A percentile compares a stretch with the other conserved stretches of the same genome.
Conservation (phyloP, 768 basidiomycete species). For the Dioszegia aurantiaca region DNA sequence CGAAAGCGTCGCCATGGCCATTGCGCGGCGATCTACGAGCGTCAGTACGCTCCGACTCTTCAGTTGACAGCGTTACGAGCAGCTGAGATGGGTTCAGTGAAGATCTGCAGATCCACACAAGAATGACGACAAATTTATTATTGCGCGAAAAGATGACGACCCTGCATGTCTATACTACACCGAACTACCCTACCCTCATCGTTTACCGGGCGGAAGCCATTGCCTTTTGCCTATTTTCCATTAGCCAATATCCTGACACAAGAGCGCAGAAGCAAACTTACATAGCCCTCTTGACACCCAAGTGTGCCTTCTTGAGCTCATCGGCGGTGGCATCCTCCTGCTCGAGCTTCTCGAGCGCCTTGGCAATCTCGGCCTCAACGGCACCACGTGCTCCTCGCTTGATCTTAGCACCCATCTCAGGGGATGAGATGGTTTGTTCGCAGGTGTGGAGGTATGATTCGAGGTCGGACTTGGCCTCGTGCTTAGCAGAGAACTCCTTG, state of each 20-base stretch:
- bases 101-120: too few relatives aligned
- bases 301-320: slow-evolving; percentile 92
- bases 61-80: too few relatives aligned
- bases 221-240: slow-evolving; percentile 69
- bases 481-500: slow-evolving; percentile 96
- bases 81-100: too few relatives aligned
- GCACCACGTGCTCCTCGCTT: slow-evolving; percentile 93
- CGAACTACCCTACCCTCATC: slow-evolving; percentile 1
- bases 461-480: slow-evolving; percentile 96
- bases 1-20: too few relatives aligned
- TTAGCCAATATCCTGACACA: background rate
- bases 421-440: slow-evolving; percentile 69
- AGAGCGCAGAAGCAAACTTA: slow-evolving; percentile 7
- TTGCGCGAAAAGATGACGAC: background rate
- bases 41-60: too few relatives aligned
- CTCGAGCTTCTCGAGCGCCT: slow-evolving; percentile 97
- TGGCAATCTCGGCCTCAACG: slow-evolving; percentile 95
- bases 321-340: slow-evolving; percentile 90
- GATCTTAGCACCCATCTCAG: slow-evolving; percentile 96
- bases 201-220: slow-evolving; percentile 52
- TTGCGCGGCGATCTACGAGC: too few relatives aligned
- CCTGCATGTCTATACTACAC: slow-evolving; percentile 16
- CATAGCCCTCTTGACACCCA: slow-evolving; percentile 91
- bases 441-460: slow-evolving; percentile 97
- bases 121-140: too few relatives aligned